A percentile compares a stretch with the other conserved stretches of the same genome.
Evolutionary conservation across 306 rosid genomes (phyloP).

Genomic region (Casuarina equisetifolia): DNA sequence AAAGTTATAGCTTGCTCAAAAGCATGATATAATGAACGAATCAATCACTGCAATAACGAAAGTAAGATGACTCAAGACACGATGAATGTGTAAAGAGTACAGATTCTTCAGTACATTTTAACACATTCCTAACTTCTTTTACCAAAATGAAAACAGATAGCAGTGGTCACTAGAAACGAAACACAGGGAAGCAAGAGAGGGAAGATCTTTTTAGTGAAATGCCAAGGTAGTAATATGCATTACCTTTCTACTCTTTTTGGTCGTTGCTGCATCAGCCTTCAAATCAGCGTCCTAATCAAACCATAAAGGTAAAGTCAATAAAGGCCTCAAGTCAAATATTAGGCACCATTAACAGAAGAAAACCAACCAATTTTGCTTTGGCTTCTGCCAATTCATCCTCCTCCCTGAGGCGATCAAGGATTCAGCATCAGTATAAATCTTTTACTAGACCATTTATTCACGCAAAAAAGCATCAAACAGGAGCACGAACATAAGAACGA

Average conservation of each 20-base stretch:
- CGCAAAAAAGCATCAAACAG: constrained; percentile 20
- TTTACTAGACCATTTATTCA: neutral
- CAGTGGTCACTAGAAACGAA: neutral
- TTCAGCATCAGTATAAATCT: constrained; percentile 12
- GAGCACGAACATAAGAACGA: constrained; percentile 6
- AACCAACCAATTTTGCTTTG: constrained; percentile 78
- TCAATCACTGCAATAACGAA: neutral
- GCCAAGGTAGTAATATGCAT: neutral
- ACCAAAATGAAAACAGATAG: neutral
- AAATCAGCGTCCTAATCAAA: constrained; percentile 55
- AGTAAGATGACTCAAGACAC: constrained; percentile 1
- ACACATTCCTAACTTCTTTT: neutral
- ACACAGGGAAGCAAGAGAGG: constrained; percentile 9
- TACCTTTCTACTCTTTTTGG: constrained; percentile 68
- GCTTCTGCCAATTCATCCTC: constrained; percentile 89
- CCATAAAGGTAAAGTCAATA: constrained; percentile 27
- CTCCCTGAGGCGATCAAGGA: constrained; percentile 56
- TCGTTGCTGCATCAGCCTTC: constrained; percentile 48
- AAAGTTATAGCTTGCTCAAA: neutral
- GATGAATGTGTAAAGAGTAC: neutral
- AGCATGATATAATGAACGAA: neutral
- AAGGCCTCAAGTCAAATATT: constrained; percentile 20
- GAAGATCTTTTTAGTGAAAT: constrained; percentile 2
- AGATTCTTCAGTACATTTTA: neutral
- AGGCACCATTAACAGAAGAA: constrained; percentile 17